Evolutionary conservation across 257 asterid genomes (phyloP), one percentile per base, ranked within the genome.

Genomic region (Solanum piurae): DNA sequence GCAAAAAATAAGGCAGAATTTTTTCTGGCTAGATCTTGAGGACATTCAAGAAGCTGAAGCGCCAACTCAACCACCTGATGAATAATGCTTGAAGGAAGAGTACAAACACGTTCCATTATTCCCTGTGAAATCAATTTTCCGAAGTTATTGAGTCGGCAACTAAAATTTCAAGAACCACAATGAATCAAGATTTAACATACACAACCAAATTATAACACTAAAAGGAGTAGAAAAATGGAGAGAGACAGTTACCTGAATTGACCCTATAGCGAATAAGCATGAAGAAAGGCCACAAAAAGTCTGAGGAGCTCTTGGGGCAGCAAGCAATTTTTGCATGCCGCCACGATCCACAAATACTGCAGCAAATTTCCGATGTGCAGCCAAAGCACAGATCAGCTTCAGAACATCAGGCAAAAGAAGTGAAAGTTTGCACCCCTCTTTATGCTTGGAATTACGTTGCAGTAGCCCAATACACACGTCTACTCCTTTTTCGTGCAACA

Each of bases 21-120:
- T 92, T 96, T 97, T 62, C 99, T 92, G 88, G 98, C 96, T 89
- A 87, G 96, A 90, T 97, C 98, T 90, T 91, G 97, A 80, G 96
- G 92, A 86, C 98, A 94, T 86, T 91, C 95, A 76, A 94, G 94
- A 93, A 97, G 98, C 88, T 96, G 95, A 91, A 97, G 99, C 77
- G 95, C 98, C 91, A 96, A 90, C 92, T 93, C 97, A 87, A 97
- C 98, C 88, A 95, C 87, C 90, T 96, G 98, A 84, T 94, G 94
- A 73, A 96, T 98, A 74, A 96, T 88, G 91, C 89, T 91, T 66
- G 97, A 92, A 79, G 99, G 99, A 89, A 95, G 98, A 68, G 98
- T 97, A 89, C 99, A 97, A 58, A 97, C 98, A 55, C 99, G 99
- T 88, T 97, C 99, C 99, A 97, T 97, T 91, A 97, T 94, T 85